phyloP scores from a whole-genome alignment of 2,329 filamentous ascomycete species.

The Ploettnerulaceae sp. region DNA sequence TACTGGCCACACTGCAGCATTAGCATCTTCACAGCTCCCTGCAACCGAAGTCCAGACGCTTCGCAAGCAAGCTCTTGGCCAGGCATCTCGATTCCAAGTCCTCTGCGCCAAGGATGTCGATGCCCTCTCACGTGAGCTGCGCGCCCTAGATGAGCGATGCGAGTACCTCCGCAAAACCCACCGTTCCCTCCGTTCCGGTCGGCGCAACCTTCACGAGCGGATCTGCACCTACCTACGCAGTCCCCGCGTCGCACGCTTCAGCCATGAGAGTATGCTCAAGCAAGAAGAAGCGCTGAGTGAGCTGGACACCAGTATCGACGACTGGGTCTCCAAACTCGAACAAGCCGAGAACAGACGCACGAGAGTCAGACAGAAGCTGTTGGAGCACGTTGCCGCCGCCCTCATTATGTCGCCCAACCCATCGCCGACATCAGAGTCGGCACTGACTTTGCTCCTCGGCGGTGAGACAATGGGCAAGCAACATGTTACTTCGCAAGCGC shows the following conservation, averaged over 20 bases:
- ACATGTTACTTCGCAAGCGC: conserved; percentile 1
- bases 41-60: conserved; percentile 46
- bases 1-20: conserved; percentile 48
- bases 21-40: conserved; percentile 47
- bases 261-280: conserved; percentile 68
- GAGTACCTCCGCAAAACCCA: conserved; percentile 76
- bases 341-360: conserved; percentile 72
- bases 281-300: conserved; percentile 76
- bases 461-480: not conserved
- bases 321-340: conserved; percentile 77
- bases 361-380: conserved; percentile 70
- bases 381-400: conserved; percentile 76
- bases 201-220: conserved; percentile 69
- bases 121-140: conserved; percentile 64
- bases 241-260: conserved; percentile 65
- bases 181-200: conserved; percentile 67
- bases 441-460: not conserved
- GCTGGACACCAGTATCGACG: conserved; percentile 72
- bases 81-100: conserved; percentile 61
- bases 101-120: conserved; percentile 58
- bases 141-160: conserved; percentile 69
- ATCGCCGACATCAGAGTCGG: conserved; percentile 9
- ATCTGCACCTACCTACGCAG: conserved; percentile 75
- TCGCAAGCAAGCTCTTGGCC: conserved; percentile 56
- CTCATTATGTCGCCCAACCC: conserved; percentile 41